Evolutionary conservation across 129 eudicot genomes (phyloP), one percentile per base, ranked within the genome.

Genomic region (Solidago caesia): DNA sequence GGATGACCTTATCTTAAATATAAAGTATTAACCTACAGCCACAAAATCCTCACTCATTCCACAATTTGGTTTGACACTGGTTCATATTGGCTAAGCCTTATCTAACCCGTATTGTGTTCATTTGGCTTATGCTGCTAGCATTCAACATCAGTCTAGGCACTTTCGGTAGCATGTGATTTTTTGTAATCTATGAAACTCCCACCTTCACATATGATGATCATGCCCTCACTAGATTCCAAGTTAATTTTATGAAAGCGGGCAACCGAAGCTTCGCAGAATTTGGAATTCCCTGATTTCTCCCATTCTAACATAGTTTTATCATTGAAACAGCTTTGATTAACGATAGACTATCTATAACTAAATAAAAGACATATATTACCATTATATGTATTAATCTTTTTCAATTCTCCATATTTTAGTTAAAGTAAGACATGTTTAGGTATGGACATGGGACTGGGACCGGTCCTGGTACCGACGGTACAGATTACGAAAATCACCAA

Each of bases 1-100:
- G 77, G 77, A 75, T 75, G 73, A 71, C 78, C 85, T 81, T 76
- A 81, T 81, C 85, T 76, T 60, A 46, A 71, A 41, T 33, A 33
- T 1, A 2, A 70, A 27, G 58, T 70, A 70, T 71, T 70, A 70
- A 56, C 74, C 77, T 76, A 69, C 81, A 81, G 56, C 84, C 84
- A 81, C 84, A 75, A 76, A 81, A 81, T 47, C 63, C 68, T 69
- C 53, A 69, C 57, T 16, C 44, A 62, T 64, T 66, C 15, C 69
- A 75, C 73, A 77, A 81, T 70, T 64, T 79, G 67, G 73, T 72
- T 64, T 49, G 6, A 69, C 53, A 68, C 21, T 62, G 51, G 55
- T 75, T 55, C 70, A 26, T 62, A 76, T 58, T 71, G 81, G 81
- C 69, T 47, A 81, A 75, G 74, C 78, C 78, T 81, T 77, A 70